Evolutionary conservation across 129 eudicot species (phyloP).

Genomic region (Flaveria trinervia): DNA sequence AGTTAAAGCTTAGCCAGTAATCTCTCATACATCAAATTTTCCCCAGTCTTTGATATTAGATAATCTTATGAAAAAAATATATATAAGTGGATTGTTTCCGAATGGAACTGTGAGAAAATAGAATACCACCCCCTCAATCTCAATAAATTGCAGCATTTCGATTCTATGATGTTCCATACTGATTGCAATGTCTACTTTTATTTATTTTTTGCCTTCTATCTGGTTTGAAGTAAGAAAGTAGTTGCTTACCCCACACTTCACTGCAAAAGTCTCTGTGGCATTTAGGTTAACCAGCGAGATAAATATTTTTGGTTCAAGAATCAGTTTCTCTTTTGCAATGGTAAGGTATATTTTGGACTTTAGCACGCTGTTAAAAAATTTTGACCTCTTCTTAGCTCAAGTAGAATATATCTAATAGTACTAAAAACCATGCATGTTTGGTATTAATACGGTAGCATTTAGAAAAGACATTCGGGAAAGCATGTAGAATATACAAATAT

Average conservation of each 20-base stretch:
- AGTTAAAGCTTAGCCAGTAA: slow-evolving; percentile 2
- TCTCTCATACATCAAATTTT: neutral
- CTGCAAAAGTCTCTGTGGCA: slow-evolving; percentile 5
- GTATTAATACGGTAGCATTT: neutral
- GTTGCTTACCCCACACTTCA: slow-evolving; percentile 8
- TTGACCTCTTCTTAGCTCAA: too few species aligned
- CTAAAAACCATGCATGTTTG: too few species aligned
- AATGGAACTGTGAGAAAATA: neutral
- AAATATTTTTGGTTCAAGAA: neutral
- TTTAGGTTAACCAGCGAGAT: neutral
- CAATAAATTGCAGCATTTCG: slow-evolving; percentile 6
- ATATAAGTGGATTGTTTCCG: neutral
- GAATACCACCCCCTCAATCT: neutral
- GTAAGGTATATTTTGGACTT: neutral
- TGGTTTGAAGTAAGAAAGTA: neutral
- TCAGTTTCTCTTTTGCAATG: neutral
- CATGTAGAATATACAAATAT: neutral
- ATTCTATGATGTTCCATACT: slow-evolving; percentile 10
- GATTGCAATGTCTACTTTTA: neutral
- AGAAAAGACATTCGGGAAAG: neutral
- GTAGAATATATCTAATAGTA: too few species aligned
- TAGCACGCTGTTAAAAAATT: too few species aligned
- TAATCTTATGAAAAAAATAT: neutral
- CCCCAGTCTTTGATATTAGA: slow-evolving; percentile 5
- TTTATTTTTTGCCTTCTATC: neutral